Evolutionary conservation across 2,329 filamentous ascomycete genomes (phyloP).

Genomic region (Aspergillus puulaauensis): DNA sequence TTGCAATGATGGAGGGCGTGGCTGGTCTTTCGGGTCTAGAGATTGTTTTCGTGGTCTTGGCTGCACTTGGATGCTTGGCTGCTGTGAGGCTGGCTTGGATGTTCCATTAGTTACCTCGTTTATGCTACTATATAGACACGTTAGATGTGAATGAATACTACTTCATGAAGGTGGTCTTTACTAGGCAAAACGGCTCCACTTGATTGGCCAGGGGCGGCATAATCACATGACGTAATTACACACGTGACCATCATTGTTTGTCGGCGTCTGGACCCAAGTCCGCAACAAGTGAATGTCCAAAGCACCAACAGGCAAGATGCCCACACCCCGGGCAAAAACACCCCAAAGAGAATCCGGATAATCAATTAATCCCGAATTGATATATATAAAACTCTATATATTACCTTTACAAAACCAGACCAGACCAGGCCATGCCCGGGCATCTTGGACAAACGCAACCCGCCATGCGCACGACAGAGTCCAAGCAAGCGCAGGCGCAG

Average conservation of each 20-base stretch:
- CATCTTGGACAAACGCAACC: constrained; percentile 24
- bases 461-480: constrained; percentile 1
- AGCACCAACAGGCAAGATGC: constrained; percentile 13
- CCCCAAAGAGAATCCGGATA: constrained; percentile 6
- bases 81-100: background rate
- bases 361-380: background rate
- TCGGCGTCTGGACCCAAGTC: too few relatives aligned
- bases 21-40: constrained; percentile 3
- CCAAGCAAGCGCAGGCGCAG: too few relatives aligned
- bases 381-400: background rate
- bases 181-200: background rate
- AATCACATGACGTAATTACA: background rate
- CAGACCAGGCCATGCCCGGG: background rate
- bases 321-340: constrained; percentile 8
- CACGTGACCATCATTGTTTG: background rate
- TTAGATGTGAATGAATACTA: too few relatives aligned
- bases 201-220: background rate
- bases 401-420: background rate
- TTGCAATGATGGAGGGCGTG: background rate
- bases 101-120: too few relatives aligned
- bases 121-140: too few relatives aligned
- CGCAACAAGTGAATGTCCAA: background rate
- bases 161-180: background rate
- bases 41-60: constrained; percentile 4
- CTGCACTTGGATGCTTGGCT: background rate